Conservation (phyloP, 805 yeast species). For the Myxozyma sirexii region DNA sequence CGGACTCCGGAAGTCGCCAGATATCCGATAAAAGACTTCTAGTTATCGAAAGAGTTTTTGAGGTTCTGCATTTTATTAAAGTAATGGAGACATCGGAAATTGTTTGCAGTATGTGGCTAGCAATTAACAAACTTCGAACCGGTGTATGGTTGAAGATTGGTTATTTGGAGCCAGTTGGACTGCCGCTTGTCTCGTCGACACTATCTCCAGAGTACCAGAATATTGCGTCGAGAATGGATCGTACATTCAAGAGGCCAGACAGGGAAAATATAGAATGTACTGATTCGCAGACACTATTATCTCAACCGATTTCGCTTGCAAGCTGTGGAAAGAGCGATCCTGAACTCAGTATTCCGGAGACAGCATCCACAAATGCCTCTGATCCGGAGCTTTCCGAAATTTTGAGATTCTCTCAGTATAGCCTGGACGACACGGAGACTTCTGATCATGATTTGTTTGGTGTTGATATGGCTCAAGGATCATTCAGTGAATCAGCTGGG, state of each 20-base stretch:
- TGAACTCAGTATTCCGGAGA: background rate
- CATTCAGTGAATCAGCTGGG: background rate
- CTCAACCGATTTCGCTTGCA: slow-evolving; percentile 2
- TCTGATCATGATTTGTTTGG: background rate
- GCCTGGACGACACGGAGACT: background rate
- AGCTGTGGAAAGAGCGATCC: background rate
- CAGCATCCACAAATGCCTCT: background rate
- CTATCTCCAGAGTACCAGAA: slow-evolving; percentile 19
- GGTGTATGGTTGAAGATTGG: slow-evolving; percentile 27
- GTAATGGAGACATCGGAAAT: slow-evolving; percentile 14
- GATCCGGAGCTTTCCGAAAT: background rate
- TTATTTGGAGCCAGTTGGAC: slow-evolving; percentile 21
- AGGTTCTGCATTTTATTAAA: slow-evolving; percentile 16
- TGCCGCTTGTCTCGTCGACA: slow-evolving; percentile 18
- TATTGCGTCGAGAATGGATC: background rate
- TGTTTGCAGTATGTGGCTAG: slow-evolving; percentile 16
- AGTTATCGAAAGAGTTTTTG: slow-evolving; percentile 13
- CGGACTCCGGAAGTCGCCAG: background rate
- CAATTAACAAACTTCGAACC: slow-evolving; percentile 21
- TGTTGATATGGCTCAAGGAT: background rate
- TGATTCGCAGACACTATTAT: background rate
- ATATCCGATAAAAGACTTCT: slow-evolving; percentile 14
- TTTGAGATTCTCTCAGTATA: background rate
- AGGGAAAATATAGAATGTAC: background rate
- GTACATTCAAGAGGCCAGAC: background rate